Evolutionary conservation across 371 early-diverging fungal genomes (phyloP), one percentile per base, ranked within the genome.

Genomic region (Cladochytrium tenue): DNA sequence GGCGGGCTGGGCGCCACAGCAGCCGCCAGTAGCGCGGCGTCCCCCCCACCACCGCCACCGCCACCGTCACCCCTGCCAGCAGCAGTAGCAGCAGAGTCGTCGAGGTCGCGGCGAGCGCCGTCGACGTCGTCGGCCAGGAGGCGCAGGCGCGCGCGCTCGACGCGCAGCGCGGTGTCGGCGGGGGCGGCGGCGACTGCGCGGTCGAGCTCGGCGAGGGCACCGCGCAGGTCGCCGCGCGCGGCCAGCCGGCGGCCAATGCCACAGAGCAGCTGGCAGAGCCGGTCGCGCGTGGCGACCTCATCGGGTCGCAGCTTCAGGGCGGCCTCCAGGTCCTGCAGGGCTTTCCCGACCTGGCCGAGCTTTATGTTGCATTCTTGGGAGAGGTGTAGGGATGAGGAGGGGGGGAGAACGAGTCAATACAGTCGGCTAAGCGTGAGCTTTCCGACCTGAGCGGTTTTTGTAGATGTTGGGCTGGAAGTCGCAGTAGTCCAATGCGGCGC

Each of bases 381-480:
- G 20, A 34, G n/a, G 17, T 34, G 25, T 27, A 20, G 35, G 1
- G 55, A 31, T 32, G 26, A 27, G n/a, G 13, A 63, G 27, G 33
- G 5, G 31, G 17, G 35, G 17, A 36, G 7, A 23, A 26, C 1
- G n/a, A n/a, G n/a, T n/a, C n/a, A n/a, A n/a, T n/a, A n/a, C n/a
- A n/a, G n/a, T n/a, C 2, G 13, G 20, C 17, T 26, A 33, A 32
- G 55, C 20, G 10, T 4, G 5, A 56, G 32, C n/a, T 17, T n/a
- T n/a, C n/a, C 5, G 36, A 77, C 74, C 77, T 31, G 74, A 78
- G 13, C 78, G 58, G 57, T 78, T 78, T 58, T 75, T 72, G 59
- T 35, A 71, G n/a, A 75, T 65, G 15, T 59, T 58, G 3, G 69
- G 51, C 27, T 78, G 74, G 2, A 17, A 20, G 2, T 67, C 51